Percentiles rank a stretch among this genome's conserved stretches.
phyloP scores from a whole-genome alignment of 768 basidiomycete species.

The Russula griseocarnosa region DNA sequence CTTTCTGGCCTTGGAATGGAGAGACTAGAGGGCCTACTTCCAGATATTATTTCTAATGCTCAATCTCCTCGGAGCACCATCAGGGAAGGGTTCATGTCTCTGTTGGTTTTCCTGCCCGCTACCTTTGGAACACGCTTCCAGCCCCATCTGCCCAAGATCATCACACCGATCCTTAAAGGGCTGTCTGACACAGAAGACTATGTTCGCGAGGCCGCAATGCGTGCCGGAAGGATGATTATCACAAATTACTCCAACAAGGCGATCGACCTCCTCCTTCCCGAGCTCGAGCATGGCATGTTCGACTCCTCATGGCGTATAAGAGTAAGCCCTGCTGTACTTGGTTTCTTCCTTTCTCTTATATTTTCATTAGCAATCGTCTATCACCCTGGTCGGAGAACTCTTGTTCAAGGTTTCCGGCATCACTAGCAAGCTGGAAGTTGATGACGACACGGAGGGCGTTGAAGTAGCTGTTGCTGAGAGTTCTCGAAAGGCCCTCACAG shows the following conservation, averaged over 20 bases:
- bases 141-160: conserved; percentile 92
- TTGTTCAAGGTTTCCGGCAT: conserved; percentile 97
- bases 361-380: conserved; percentile 76
- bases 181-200: conserved; percentile 91
- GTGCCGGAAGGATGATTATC: conserved; percentile 97
- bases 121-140: conserved; percentile 97
- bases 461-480: conserved; percentile 68
- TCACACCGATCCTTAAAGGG: conserved; percentile 86
- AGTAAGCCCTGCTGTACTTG: conserved; percentile 42
- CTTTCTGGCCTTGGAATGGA: conserved; percentile 97
- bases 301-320: conserved; percentile 93
- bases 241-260: conserved; percentile 89
- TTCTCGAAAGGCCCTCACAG: conserved; percentile 80
- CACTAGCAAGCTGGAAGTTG: conserved; percentile 78
- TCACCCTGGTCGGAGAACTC: conserved; percentile 92
- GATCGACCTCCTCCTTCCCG: conserved; percentile 89
- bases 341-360: conserved; percentile 7
- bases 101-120: conserved; percentile 90
- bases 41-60: conserved; percentile 89
- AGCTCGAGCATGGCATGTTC: conserved; percentile 93
- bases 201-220: conserved; percentile 96
- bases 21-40: conserved; percentile 86
- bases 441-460: conserved; percentile 70
- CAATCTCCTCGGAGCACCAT: conserved; percentile 87
- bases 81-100: conserved; percentile 97